Base-by-base conservation (phyloP, 2,329 filamentous ascomycete genomes). In the Colletotrichum sp. region DNA sequence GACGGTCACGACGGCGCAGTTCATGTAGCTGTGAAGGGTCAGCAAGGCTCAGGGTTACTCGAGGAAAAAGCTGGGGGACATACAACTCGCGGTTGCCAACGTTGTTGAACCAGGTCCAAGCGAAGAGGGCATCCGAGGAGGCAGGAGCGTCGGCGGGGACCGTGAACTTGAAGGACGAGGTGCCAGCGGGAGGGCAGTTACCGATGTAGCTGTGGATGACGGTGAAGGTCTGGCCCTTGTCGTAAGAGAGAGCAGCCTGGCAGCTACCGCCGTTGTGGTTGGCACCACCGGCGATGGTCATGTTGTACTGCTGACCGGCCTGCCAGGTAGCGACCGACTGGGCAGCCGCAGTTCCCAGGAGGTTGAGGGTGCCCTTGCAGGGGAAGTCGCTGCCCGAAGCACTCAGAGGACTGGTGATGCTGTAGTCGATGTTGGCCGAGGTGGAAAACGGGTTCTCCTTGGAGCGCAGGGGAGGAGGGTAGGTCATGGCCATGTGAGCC, bases 101-200 rank as follows among this genome's bases (percentile, higher is more conserved):
- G 78, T 92, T 87, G 87, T 95, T 95, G 86, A 94, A 93, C 93
- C 93, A 95, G 30, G 92, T 92, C 95, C 95, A 96, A 49, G 92
- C 92, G 67, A 96, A 90, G 61, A 96, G 83, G 73, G 92, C 93
- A 39, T 92, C 90, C 84, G 84, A 87, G 76, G 84, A 81, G 36
- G 80, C 76, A n/a, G 92, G 91, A 2, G 92, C 91, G 78, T 93
- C 91, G 4, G 85, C 83, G 11, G 94, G 94, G 36, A 96, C 85
- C 36, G 87, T 90, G 84, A 96, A 96, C 79, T 89, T 85, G 84
- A 93, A 95, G 72, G 85, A 89, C 59, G 88, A 86, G 15, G 86
- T 84, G 70, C 83, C 83, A 22, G 80, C 63, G 52, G 83, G 81
- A n/a, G 90, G 90, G 79, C 90, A 92, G 82, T 87, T 86, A 63